phyloP scores from a whole-genome alignment of 1,284 basidiomycete genomes.

The Ustilago curta region DNA sequence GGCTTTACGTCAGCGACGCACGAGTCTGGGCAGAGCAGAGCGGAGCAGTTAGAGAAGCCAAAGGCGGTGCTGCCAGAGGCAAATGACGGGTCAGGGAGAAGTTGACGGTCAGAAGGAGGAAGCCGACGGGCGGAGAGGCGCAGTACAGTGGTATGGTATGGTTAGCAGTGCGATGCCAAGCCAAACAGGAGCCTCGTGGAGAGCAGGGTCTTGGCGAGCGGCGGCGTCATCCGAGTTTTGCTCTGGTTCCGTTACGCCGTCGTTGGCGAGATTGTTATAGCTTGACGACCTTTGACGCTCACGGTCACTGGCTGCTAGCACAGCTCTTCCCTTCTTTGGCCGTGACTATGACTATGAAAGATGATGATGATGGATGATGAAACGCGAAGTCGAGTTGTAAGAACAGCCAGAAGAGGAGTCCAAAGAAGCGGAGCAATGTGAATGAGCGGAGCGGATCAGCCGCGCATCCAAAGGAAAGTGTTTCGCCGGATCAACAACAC shows the following conservation, averaged over 20 bases:
- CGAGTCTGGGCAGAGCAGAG: background rate
- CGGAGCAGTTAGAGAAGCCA: background rate
- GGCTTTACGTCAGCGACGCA: conserved; percentile 12
- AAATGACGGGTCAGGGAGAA: background rate
- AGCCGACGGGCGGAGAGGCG: background rate
- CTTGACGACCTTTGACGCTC: background rate
- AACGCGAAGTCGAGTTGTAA: too few relatives aligned
- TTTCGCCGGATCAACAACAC: background rate
- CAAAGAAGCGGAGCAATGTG: too few relatives aligned
- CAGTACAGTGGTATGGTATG: background rate
- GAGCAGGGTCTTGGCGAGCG: conserved; percentile 14
- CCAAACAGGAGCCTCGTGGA: conserved; percentile 8
- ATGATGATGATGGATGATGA: too few relatives aligned
- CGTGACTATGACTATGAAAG: background rate
- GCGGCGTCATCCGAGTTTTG: background rate
- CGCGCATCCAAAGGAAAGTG: background rate
- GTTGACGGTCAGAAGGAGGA: background rate
- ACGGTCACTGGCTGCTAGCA: background rate
- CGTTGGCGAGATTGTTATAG: background rate
- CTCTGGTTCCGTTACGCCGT: conserved; percentile 1
- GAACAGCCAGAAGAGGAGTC: too few relatives aligned
- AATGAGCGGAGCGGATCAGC: background rate
- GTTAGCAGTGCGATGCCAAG: conserved; percentile 9
- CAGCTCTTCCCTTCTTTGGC: background rate
- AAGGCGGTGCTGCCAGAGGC: conserved; percentile 12